Evolutionary conservation across 495 filamentous ascomycete species (phyloP).

Genomic region (Xylaria cubensis): DNA sequence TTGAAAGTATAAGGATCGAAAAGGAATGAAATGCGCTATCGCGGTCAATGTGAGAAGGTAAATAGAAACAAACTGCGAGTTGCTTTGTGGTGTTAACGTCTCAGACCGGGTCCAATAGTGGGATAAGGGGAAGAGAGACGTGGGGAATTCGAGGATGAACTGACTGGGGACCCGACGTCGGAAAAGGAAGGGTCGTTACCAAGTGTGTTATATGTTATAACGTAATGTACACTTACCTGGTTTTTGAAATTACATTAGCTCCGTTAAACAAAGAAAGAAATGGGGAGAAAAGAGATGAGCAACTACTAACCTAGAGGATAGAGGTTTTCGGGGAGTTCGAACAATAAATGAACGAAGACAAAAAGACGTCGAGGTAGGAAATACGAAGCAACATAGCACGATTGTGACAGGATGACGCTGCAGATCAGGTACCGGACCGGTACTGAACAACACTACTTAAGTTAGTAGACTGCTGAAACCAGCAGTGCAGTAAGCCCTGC

Average conservation of each 20-base stretch:
- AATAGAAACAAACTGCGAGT: neutral
- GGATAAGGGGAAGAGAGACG: neutral
- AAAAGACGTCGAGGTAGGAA: neutral
- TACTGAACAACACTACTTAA: neutral
- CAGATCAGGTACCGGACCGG: slow-evolving; percentile 14
- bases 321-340: neutral
- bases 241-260: neutral
- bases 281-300: slow-evolving; percentile 8
- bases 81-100: slow-evolving; percentile 18
- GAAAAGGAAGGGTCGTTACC: neutral
- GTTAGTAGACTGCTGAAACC: neutral
- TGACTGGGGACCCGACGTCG: neutral
- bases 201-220: no score
- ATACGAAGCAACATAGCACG: neutral
- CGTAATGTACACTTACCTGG: neutral
- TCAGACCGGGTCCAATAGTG: slow-evolving; percentile 14
- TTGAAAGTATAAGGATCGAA: neutral
- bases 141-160: neutral
- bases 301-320: neutral
- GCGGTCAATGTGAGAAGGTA: neutral
- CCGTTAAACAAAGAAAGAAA: slow-evolving; percentile 16
- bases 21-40: neutral
- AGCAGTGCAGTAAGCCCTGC: neutral
- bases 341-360: neutral
- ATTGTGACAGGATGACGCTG: neutral